Percentiles rank a stretch among this genome's conserved stretches.
These are phyloP conservation scores for Zymoseptoria ardabiliae DNA, from an alignment of 2,329 filamentous ascomycete species.

Conservation along the genomic window DNA sequence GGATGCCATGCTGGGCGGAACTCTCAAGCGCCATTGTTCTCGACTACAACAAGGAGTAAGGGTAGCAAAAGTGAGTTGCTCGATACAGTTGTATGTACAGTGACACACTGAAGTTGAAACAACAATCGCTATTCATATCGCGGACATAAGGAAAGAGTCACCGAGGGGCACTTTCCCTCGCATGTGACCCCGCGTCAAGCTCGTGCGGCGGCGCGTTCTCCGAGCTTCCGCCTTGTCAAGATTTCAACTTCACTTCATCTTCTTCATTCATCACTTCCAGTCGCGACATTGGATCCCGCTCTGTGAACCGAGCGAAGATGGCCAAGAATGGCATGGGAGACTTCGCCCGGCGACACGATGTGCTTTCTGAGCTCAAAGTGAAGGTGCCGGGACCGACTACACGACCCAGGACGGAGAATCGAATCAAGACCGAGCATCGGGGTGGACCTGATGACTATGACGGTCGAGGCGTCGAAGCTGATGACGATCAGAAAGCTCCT, in stretches of 20 bases:
- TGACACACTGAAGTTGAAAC: neutral
- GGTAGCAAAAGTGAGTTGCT: neutral
- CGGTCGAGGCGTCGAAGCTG: neutral
- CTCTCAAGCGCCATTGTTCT: neutral
- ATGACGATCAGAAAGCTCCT: neutral
- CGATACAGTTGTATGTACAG: neutral
- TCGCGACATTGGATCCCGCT: neutral
- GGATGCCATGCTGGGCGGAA: slow-evolving; percentile 12
- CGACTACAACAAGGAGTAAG: neutral
- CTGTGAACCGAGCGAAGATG: neutral
- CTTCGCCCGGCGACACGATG: neutral
- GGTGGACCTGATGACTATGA: neutral
- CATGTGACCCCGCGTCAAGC: neutral
- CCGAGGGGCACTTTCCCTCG: neutral
- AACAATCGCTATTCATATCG: neutral
- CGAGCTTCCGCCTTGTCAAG: neutral
- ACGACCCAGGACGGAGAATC: neutral
- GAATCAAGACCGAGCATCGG: neutral
- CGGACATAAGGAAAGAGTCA: neutral
- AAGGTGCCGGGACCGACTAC: neutral
- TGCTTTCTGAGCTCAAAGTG: neutral
- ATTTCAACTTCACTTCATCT: neutral
- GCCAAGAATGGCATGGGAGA: neutral
- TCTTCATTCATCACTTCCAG: neutral
- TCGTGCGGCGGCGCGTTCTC: neutral